A percentile compares a stretch with the other conserved stretches of the same genome.
phyloP scores from a whole-genome alignment of 345 rosid genomes.

The Sisymbrium altissimum region DNA sequence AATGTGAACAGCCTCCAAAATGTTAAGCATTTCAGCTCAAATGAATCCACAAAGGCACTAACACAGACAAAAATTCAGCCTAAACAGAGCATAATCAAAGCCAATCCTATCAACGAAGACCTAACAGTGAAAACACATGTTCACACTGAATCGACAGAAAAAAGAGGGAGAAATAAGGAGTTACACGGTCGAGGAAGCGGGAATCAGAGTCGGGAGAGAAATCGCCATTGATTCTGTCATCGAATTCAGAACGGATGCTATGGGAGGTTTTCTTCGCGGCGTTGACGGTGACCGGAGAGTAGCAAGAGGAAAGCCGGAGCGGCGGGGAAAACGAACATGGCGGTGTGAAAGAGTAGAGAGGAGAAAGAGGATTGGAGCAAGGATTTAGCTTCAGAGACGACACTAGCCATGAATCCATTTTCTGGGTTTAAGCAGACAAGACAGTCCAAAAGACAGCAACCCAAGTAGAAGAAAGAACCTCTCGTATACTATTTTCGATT shows the following conservation, averaged over 20 bases:
- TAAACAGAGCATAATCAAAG: not conserved
- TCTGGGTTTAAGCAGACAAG: conserved; percentile 26
- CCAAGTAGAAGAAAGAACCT: not conserved
- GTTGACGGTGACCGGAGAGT: conserved; percentile 25
- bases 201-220: conserved; percentile 54
- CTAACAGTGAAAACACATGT: not conserved
- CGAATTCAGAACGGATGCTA: conserved; percentile 48
- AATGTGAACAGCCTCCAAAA: not conserved
- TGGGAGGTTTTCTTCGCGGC: conserved; percentile 35
- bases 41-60: not conserved
- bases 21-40: not conserved
- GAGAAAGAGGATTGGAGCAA: conserved; percentile 13
- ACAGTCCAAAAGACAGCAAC: not conserved
- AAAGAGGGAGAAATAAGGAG: not conserved
- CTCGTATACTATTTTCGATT: too few relatives aligned
- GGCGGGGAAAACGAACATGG: conserved; percentile 24
- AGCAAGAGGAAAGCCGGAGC: conserved; percentile 24
- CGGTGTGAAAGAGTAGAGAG: conserved; percentile 6
- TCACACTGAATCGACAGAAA: not conserved
- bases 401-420: conserved; percentile 30
- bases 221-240: conserved; percentile 56
- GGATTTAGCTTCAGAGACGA: conserved; percentile 33
- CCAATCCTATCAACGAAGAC: not conserved
- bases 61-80: not conserved
- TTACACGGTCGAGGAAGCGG: conserved; percentile 80